A percentile compares a stretch with the other conserved stretches of the same genome.
Conservation (phyloP, 2,329 filamentous ascomycete genomes). For the Cadophora sp. region DNA sequence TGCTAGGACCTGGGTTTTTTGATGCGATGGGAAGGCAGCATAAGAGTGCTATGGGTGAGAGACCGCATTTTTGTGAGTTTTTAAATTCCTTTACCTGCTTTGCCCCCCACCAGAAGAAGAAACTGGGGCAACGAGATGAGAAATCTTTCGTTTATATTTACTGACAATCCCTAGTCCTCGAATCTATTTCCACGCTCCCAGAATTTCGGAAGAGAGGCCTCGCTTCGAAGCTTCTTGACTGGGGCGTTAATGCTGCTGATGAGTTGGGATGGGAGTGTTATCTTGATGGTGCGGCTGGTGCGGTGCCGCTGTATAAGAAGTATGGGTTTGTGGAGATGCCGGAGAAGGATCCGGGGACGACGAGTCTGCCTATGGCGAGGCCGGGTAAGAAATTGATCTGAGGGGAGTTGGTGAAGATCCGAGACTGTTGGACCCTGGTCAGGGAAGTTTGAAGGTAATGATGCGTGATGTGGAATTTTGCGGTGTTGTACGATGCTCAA, state of each 20-base stretch:
- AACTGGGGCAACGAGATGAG: neutral
- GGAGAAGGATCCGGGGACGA: neutral
- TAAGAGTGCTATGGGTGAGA: neutral
- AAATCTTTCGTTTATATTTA: neutral
- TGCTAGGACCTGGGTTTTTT: neutral
- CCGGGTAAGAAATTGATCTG: neutral
- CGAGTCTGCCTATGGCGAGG: constrained; percentile 5
- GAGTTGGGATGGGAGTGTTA: constrained; percentile 12
- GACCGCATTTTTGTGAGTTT: constrained; percentile 12
- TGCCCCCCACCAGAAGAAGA: too few relatives aligned
- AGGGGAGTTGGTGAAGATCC: neutral
- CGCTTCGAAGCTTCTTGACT: neutral
- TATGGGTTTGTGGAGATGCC: neutral
- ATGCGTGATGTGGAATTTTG: too few relatives aligned
- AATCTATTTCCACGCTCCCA: constrained; percentile 5
- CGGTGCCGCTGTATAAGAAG: constrained; percentile 2
- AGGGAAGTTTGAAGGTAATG: too few relatives aligned
- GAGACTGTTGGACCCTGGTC: neutral
- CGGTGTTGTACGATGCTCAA: too few relatives aligned
- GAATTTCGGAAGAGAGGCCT: constrained; percentile 1
- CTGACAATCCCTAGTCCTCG: neutral
- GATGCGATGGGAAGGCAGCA: constrained; percentile 5
- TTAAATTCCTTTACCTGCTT: neutral
- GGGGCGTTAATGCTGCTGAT: neutral
- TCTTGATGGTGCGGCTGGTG: neutral